Base-by-base conservation (phyloP, 768 basidiomycete genomes). In the Amanita pallidorosea region DNA sequence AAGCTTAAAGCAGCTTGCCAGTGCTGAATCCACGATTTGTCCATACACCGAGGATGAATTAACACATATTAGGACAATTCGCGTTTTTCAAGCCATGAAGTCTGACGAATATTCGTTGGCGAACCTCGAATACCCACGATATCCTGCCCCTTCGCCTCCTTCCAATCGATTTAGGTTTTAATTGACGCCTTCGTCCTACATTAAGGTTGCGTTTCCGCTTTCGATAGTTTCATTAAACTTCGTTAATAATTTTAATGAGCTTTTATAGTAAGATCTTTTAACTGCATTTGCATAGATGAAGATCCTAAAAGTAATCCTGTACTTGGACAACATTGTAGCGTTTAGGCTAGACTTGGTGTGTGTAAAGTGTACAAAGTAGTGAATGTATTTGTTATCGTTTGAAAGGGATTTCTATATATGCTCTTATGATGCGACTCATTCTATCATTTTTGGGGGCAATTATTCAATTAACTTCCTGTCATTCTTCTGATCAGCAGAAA, bases 31-130 rank as follows among this genome's bases (percentile, higher is more conserved):
- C 27, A 15, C 35, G n/a, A 38, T 53, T n/a, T 51, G 34, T 20
- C 52, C 49, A 9, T 58, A 60, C 50, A 61, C 58, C 13, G 59
- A 56, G 4, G 66, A 72, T 18, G 73, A 73, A 17, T 64, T 79
- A 38, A 68, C 70, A 6, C 72, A 79, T 45, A 63, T 80, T 2
- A 74, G 80, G 37, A 72, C 72, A 8, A 68, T 81, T 49, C 70
- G 69, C 35, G 72, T 81, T 7, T 80, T 71, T 57, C 63, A 72
- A 37, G 78, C 77, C 13, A 61, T 69, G 48, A 81, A 81, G 47
- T 56, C 53, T 31, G 55, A 46, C 36, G 61, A 60, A 5, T 57
- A 59, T 17, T 50, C 59, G 23, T 47, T 58, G 18, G 49, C 56
- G 5, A 57, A 56, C 31, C 49, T 62, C 45, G 49, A 53, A 36